These are phyloP conservation scores for Nicotiana noctiflora DNA, from an alignment of 257 asterid genomes.

Conservation along the genomic window DNA sequence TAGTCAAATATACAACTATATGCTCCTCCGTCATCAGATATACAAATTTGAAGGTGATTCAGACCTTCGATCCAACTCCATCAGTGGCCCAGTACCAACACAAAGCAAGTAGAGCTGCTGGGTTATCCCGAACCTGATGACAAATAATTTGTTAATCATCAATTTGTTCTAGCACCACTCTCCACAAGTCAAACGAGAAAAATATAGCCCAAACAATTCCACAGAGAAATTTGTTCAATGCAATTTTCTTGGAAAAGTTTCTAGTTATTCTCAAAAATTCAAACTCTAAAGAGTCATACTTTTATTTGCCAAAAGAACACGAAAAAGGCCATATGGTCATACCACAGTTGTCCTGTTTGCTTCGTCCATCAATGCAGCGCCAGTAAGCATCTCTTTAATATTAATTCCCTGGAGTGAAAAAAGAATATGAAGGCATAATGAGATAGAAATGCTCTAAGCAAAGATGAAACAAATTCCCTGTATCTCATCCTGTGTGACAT, in stretches of 20 bases:
- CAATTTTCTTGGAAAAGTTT: background rate
- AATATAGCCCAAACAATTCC: background rate
- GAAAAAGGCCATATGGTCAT: slow-evolving; percentile 19
- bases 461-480: slow-evolving; percentile 9
- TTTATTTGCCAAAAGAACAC: slow-evolving; percentile 1
- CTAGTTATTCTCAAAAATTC: background rate
- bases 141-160: slow-evolving; percentile 9
- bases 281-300: background rate
- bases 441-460: background rate
- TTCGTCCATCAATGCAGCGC: slow-evolving; percentile 97
- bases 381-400: slow-evolving; percentile 85
- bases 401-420: slow-evolving; percentile 62
- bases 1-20: background rate
- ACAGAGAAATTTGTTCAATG: background rate
- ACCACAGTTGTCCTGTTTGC: slow-evolving; percentile 69
- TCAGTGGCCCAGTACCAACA: slow-evolving; percentile 98
- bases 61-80: slow-evolving; percentile 94
- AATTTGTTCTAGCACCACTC: background rate
- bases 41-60: slow-evolving; percentile 17
- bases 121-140: slow-evolving; percentile 73
- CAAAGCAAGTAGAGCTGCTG: slow-evolving; percentile 88
- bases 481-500: background rate
- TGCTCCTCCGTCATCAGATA: background rate
- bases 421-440: background rate
- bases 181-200: background rate